These are phyloP conservation scores for Hypoxylon sp. DNA, from an alignment of 2,329 filamentous ascomycete species.

Conservation along the genomic window DNA sequence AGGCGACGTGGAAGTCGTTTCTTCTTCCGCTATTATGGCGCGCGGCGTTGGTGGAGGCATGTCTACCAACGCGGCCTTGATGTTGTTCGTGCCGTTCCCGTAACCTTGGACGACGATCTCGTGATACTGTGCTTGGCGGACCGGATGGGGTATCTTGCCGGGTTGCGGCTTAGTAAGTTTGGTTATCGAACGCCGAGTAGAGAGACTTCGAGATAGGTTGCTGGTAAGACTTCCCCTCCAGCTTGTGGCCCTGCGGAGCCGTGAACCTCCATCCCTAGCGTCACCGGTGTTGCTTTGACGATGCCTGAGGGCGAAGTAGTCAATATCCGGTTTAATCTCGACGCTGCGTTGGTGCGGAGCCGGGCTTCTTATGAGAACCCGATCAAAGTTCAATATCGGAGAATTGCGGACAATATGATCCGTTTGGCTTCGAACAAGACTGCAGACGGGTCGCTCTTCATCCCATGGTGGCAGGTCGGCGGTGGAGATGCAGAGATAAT, in stretches of 20 bases:
- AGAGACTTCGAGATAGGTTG: conserved; percentile 52
- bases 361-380: conserved; percentile 18
- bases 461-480: conserved; percentile 64
- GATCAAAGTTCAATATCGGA: conserved; percentile 33
- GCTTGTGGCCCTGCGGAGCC: conserved; percentile 31
- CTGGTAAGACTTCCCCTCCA: conserved; percentile 51
- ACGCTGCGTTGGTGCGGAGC: conserved; percentile 31
- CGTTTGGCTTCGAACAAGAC: conserved; percentile 52
- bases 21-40: conserved; percentile 16
- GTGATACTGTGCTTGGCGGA: conserved; percentile 55
- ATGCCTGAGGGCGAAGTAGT: conserved; percentile 66
- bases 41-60: conserved; percentile 4
- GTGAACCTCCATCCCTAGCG: conserved; percentile 25
- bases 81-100: conserved; percentile 66
- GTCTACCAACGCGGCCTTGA: conserved; percentile 34
- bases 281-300: conserved; percentile 43
- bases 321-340: conserved; percentile 70
- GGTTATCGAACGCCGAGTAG: conserved; percentile 55
- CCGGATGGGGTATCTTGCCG: background rate
- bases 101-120: conserved; percentile 69
- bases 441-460: conserved; percentile 50
- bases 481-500: conserved; percentile 66
- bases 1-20: conserved; percentile 24
- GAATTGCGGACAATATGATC: conserved; percentile 46
- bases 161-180: conserved; percentile 48